Base-by-base conservation (phyloP, 140 eudicot genomes). In the Stevia rebaudiana region DNA sequence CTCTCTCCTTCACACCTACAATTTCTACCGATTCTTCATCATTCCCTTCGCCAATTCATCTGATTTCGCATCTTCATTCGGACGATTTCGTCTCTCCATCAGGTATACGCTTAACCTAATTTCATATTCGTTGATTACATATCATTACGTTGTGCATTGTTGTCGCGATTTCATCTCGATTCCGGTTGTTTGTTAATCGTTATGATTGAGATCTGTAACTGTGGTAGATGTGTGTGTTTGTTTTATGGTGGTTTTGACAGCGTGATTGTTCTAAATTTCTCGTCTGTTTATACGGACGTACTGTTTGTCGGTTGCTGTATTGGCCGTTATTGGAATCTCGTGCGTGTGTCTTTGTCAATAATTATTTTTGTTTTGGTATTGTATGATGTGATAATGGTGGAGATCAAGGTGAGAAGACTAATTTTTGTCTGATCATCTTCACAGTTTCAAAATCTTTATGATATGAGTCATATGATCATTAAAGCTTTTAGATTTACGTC, bases 291-390 rank as follows among this genome's bases (percentile, higher is more conserved):
- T 72, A 44, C n/a, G 35, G 57, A 59, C 35, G 74, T 68, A 58
- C 79, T 41, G 40, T 74, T 74, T 74, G 69, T 66, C 68, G 41
- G 74, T 58, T 36, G 49, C 33, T 39, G 49, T 56, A 31, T 74
- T 55, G 59, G 49, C 15, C 36, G 61, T 43, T 22, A 48, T 33
- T 56, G 72, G 42, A 3, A 44, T 54, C 65, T 61, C 49, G 55
- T 71, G 56, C 35, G 56, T 61, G 24, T 69, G 63, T 61, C 23
- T 55, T 46, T 57, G 49, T 71, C 56, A 51, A 6, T 40, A 0
- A 21, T 17, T 57, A 11, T 25, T 68, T 42, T 67, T 52, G 8
- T 11, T 18, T 48, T 55, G 49, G 40, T 55, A 11, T 36, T 50
- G 22, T 51, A 16, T 13, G 36, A 49, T 49, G 39, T 65, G 24